Evolutionary conservation across 305 asterid species (phyloP).

Genomic region (Solanum hybrid): DNA sequence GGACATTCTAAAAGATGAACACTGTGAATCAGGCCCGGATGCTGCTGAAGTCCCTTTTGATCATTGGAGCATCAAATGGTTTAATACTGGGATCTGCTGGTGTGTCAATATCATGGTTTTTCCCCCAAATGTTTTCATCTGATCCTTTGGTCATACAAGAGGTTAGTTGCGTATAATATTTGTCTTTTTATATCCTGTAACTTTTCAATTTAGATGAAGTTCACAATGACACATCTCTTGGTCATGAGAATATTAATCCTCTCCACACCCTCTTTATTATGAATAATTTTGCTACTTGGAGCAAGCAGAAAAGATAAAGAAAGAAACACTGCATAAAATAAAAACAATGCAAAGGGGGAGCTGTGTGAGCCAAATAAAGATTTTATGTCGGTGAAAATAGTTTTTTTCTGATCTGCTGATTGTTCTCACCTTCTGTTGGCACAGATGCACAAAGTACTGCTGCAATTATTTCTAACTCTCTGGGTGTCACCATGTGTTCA

Average conservation of each 20-base stretch:
- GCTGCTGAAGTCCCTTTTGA: conserved; percentile 68
- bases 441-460: conserved; percentile 91
- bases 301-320: background rate
- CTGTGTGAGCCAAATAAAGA: background rate
- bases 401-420: conserved; percentile 5
- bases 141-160: conserved; percentile 66
- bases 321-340: background rate
- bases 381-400: background rate
- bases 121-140: conserved; percentile 69
- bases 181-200: background rate
- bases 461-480: conserved; percentile 75
- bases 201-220: background rate
- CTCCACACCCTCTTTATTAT: background rate
- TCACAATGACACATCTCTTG: background rate
- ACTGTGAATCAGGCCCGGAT: conserved; percentile 54
- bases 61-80: conserved; percentile 70
- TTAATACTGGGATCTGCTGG: conserved; percentile 63
- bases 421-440: conserved; percentile 1
- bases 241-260: background rate
- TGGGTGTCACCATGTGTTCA: conserved; percentile 81
- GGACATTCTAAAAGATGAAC: conserved; percentile 10
- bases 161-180: conserved; percentile 30
- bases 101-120: conserved; percentile 71
- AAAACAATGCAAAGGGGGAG: background rate
- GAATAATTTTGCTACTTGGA: background rate